These are phyloP conservation scores for Spiraea crenata DNA, from an alignment of 331 rosid species.

Conservation along the genomic window DNA sequence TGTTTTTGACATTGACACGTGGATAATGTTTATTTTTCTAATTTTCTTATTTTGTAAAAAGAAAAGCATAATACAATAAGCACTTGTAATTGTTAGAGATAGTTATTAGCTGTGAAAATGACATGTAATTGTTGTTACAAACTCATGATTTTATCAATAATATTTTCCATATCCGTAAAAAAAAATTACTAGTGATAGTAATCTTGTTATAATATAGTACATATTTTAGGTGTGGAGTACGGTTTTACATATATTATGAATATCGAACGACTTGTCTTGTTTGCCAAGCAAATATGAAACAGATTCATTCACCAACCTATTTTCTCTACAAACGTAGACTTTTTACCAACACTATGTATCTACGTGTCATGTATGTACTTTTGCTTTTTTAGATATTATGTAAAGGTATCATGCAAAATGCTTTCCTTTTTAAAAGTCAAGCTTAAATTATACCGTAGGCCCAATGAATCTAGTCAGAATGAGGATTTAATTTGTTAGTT, in stretches of 20 bases:
- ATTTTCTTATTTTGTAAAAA: neutral
- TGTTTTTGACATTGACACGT: slow-evolving; percentile 15
- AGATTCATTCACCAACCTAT: neutral
- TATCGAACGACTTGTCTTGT: neutral
- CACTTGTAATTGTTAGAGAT: no score
- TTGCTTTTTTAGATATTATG: neutral
- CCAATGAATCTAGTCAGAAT: neutral
- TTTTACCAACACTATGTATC: neutral
- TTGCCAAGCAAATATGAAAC: neutral
- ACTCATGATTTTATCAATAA: no score
- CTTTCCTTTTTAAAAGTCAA: neutral
- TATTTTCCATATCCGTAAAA: no score
- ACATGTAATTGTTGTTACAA: no score
- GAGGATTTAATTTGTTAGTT: no score
- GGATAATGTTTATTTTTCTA: neutral
- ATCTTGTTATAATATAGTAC: no score
- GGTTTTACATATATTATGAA: neutral
- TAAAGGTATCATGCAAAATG: neutral
- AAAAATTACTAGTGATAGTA: no score
- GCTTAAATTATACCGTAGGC: neutral
- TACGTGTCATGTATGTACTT: neutral
- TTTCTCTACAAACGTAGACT: no score
- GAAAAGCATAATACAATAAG: neutral
- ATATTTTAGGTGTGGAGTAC: neutral
- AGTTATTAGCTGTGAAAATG: no score